These are phyloP conservation scores for Aspergillus coremiiformis DNA, from an alignment of 495 filamentous ascomycete species.

Conservation along the genomic window DNA sequence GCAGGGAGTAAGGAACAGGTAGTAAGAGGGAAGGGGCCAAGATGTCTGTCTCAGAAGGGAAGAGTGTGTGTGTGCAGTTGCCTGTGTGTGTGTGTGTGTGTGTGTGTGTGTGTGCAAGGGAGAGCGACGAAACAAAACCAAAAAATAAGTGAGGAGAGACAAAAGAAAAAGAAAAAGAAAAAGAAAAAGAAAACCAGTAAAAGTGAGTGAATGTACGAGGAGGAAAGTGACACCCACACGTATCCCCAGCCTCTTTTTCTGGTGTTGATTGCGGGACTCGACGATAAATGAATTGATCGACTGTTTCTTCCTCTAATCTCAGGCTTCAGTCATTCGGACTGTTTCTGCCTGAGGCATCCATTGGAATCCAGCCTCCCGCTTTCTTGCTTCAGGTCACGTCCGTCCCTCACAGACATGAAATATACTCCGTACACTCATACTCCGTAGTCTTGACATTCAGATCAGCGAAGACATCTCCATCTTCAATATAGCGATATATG, in stretches of 20 bases:
- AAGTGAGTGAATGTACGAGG: not conserved
- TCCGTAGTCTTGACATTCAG: not conserved
- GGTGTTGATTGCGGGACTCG: not conserved
- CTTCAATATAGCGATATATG: too few species aligned
- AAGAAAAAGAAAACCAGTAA: slow-evolving; percentile 1
- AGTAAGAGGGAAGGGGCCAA: slow-evolving; percentile 8
- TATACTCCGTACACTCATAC: not conserved
- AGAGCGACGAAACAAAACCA: slow-evolving; percentile 1
- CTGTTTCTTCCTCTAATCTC: not conserved
- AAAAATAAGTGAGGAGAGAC: not conserved
- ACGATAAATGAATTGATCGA: not conserved
- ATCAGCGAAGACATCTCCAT: too few species aligned
- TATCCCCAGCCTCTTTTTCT: not conserved
- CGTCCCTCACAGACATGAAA: not conserved
- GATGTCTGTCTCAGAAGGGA: slow-evolving; percentile 6
- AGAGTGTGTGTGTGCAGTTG: slow-evolving; percentile 6
- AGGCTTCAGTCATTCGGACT: not conserved
- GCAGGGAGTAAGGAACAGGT: slow-evolving; percentile 3
- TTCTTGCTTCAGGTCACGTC: not conserved
- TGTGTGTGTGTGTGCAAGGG: slow-evolving; percentile 6
- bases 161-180: slow-evolving; percentile 1
- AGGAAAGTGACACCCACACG: not conserved
- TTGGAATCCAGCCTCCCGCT: not conserved
- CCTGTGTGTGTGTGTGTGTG: slow-evolving; percentile 6
- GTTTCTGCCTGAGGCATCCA: slow-evolving; percentile 2